A percentile compares a stretch with the other conserved stretches of the same genome.
Conservation (phyloP, 2,329 filamentous ascomycete species). For the Calonectria pseudoturangicola region DNA sequence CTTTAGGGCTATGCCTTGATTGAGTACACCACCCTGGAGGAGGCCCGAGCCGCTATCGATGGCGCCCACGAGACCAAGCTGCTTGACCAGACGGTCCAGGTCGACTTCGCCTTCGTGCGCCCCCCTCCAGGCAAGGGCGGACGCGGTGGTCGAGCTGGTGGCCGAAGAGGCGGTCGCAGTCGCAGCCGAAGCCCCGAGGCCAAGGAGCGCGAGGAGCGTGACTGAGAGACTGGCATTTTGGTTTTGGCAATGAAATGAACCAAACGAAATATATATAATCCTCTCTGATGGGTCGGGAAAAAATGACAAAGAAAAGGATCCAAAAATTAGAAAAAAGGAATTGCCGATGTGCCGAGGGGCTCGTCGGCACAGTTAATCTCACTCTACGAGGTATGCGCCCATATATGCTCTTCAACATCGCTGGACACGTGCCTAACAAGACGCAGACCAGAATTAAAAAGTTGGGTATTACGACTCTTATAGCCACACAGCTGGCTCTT, state of each 20-base stretch:
- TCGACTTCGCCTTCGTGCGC: conserved; percentile 90
- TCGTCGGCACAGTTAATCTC: conserved; percentile 55
- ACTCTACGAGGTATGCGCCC: conserved; percentile 53
- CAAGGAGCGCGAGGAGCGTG: conserved; percentile 58
- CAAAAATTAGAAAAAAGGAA: conserved; percentile 21
- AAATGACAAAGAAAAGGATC: conserved; percentile 3
- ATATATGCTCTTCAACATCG: not conserved
- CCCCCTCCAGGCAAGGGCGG: conserved; percentile 77
- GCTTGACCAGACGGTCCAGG: conserved; percentile 86
- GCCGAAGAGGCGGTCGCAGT: conserved; percentile 67
- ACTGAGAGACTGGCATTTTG: conserved; percentile 46
- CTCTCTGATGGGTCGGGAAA: not conserved
- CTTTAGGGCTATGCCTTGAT: conserved; percentile 88
- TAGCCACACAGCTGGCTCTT: conserved; percentile 2
- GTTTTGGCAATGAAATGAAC: not conserved
- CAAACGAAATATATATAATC: not conserved
- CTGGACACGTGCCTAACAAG: conserved; percentile 22
- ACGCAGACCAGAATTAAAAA: conserved; percentile 21
- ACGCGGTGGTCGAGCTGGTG: conserved; percentile 60
- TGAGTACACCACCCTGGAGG: conserved; percentile 86
- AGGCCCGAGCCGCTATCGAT: conserved; percentile 88
- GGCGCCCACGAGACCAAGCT: conserved; percentile 85
- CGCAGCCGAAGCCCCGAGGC: conserved; percentile 69
- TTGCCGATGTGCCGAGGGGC: conserved; percentile 54
- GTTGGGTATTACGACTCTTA: conserved; percentile 15